These are phyloP conservation scores for Mesembryanthemum crystallinum DNA, from an alignment of 148 eudicot species.

Conservation along the genomic window DNA sequence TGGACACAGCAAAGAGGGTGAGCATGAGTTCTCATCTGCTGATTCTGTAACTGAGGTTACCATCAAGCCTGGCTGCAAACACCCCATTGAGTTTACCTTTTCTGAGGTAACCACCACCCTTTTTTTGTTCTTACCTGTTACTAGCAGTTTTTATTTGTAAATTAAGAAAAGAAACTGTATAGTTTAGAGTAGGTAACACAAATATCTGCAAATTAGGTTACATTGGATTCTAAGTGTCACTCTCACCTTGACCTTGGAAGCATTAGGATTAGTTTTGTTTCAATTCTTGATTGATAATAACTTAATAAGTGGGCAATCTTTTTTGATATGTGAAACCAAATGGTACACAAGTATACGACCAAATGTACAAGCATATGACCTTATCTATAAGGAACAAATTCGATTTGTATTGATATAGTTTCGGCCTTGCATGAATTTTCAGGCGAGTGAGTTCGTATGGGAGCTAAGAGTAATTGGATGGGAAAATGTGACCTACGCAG, in stretches of 20 bases:
- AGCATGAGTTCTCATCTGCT: slow-evolving; percentile 49
- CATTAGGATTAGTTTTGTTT: not conserved
- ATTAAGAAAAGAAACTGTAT: not conserved
- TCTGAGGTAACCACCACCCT: slow-evolving; percentile 39
- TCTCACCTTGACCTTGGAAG: slow-evolving; percentile 5
- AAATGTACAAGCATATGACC: not conserved
- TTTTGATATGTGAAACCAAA: not conserved
- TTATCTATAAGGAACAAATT: not conserved
- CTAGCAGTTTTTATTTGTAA: not conserved
- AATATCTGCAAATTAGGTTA: slow-evolving; percentile 1
- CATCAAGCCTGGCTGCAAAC: slow-evolving; percentile 55
- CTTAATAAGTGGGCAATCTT: not conserved
- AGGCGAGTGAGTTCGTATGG: slow-evolving; percentile 45
- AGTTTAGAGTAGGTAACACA: not conserved
- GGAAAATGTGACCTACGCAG: slow-evolving; percentile 55
- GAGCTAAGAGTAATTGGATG: slow-evolving; percentile 59
- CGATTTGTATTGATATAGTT: slow-evolving; percentile 1
- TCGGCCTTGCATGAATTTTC: slow-evolving; percentile 1
- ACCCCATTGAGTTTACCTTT: slow-evolving; percentile 53
- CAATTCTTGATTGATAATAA: not conserved
- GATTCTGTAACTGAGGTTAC: slow-evolving; percentile 61
- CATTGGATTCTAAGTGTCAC: slow-evolving; percentile 9
- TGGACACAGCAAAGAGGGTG: slow-evolving; percentile 63
- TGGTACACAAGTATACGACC: too few relatives aligned
- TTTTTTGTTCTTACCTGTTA: not conserved